Base-by-base conservation (phyloP, 116 monocot genomes). In the Posidonia oceanica region DNA sequence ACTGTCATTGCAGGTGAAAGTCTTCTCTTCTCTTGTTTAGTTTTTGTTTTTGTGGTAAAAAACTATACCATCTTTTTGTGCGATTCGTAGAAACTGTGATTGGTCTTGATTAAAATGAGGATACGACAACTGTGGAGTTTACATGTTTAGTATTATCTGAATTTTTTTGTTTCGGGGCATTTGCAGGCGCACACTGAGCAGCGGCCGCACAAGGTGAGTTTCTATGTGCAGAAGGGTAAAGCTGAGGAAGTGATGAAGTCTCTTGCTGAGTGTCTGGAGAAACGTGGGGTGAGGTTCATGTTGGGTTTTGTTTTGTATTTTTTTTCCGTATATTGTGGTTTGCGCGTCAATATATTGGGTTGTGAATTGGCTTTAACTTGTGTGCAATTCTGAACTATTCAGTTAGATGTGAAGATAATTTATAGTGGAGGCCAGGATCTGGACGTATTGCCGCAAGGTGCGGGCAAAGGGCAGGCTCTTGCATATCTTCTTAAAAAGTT, bases 391-490 rank as follows among this genome's bases (percentile, higher is more conserved):
- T 51, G 7, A 16, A 4, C 17, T 53, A 1, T 22, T 59, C 84
- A 95, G 95, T 72, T 91, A 57, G 84, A 95, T 73, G 88, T 88
- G 58, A 95, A 95, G 72, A 86, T 95, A 58, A 91, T 95, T 56
- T 95, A 86, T 55, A 95, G 94, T 74, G 80, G 82, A 17, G 91
- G 94, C 29, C 74, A 77, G 67, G 91, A 80, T 76, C 80, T 95
- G 12, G 94, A 95, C 65, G 69, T 95, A 72, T 77, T 95, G 63
- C 84, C 94, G 2, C 81, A 88, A 81, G 88, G 87, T 54, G 94
- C 88, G n/a, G 94, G 94, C 20, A 95, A 94, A 75, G 90, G 94
- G 21, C 85, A 90, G 69, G 94, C 94, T 56, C 85, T 94, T 75
- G 87, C 87, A 42, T 95, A 95, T 80, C 74, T 95, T 73, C 84